Evolutionary conservation across 2,329 filamentous ascomycete species (phyloP).

Genomic region (Colletotrichum magnum): DNA sequence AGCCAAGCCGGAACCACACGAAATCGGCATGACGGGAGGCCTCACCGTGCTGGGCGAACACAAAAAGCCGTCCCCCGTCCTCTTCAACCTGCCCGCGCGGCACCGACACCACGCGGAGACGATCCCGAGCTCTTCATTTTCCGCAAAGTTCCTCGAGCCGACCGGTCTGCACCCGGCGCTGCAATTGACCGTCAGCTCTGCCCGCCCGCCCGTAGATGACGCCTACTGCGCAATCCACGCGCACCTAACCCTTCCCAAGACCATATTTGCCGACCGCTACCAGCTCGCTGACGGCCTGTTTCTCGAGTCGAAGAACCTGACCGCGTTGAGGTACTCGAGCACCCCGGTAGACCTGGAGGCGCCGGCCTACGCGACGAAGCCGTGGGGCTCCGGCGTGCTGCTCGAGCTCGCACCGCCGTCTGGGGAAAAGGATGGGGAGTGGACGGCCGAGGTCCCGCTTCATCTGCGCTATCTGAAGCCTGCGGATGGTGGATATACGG

Average conservation of each 20-base stretch:
- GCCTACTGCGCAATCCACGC: conserved; percentile 81
- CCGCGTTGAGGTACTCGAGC: conserved; percentile 75
- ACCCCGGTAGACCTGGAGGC: conserved; percentile 91
- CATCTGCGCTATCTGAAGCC: conserved; percentile 88
- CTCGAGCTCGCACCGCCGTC: conserved; percentile 77
- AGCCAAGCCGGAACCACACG: conserved; percentile 73
- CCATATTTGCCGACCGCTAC: conserved; percentile 89
- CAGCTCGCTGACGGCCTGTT: conserved; percentile 85
- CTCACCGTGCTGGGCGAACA: conserved; percentile 85
- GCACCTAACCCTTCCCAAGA: conserved; percentile 85
- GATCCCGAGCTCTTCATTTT: conserved; percentile 65
- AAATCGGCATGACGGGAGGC: conserved; percentile 84
- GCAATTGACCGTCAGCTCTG: conserved; percentile 73
- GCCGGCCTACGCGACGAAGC: conserved; percentile 81
- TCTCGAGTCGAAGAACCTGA: conserved; percentile 84
- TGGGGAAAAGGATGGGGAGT: conserved; percentile 57
- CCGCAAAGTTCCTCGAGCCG: conserved; percentile 75
- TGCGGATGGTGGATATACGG: conserved; percentile 65
- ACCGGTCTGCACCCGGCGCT: conserved; percentile 89
- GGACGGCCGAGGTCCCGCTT: conserved; percentile 81
- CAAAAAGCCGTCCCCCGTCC: conserved; percentile 77
- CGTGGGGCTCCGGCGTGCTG: conserved; percentile 86
- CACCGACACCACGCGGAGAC: conserved; percentile 70
- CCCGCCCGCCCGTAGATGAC: conserved; percentile 64
- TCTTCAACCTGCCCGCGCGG: conserved; percentile 88